Conservation (phyloP, 352 stramenopile genomes). For the Blastocystis sp. region DNA sequence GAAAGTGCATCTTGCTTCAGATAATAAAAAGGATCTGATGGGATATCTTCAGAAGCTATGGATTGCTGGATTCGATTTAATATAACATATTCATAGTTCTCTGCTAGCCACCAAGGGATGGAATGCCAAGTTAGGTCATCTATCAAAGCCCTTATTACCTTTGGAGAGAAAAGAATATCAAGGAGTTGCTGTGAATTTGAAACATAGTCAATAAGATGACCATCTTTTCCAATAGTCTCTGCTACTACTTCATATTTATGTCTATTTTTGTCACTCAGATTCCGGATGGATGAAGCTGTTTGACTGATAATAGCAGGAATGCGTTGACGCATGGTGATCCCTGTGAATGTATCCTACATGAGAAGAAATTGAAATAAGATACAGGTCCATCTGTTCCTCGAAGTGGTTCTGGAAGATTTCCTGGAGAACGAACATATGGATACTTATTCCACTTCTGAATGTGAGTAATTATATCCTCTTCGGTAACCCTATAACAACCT, state of each 20-base stretch:
- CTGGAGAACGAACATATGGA: neutral
- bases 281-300: neutral
- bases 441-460: neutral
- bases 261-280: neutral
- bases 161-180: neutral
- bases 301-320: conserved; percentile 46
- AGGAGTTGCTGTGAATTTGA: neutral
- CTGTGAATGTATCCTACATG: conserved; percentile 39
- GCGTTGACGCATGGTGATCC: neutral
- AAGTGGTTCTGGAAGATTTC: neutral
- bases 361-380: neutral
- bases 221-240: neutral
- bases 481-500: neutral
- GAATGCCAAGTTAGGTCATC: neutral
- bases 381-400: conserved; percentile 40
- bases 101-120: conserved; percentile 51
- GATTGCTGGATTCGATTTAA: conserved; percentile 17
- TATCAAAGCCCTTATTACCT: neutral
- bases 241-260: neutral
- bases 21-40: conserved; percentile 15
- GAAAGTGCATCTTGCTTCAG: conserved; percentile 1
- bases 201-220: neutral
- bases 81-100: conserved; percentile 62
- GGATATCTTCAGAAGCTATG: neutral
- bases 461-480: neutral